Evolutionary conservation across 129 eudicot genomes (phyloP).

Genomic region (Chrysanthemum makinoi): DNA sequence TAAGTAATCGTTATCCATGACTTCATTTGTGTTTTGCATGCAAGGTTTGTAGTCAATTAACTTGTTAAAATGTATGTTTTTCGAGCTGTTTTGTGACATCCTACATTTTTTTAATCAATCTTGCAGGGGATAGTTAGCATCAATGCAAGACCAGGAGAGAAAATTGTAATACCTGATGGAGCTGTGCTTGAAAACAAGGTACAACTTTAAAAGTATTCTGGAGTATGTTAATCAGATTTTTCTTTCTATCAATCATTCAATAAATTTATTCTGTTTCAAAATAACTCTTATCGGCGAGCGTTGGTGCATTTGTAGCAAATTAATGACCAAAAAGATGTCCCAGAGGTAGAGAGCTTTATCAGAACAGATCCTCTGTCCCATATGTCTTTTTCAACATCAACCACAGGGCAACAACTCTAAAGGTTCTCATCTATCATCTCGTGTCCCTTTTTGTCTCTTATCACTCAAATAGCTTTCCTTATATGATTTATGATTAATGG

Average conservation of each 20-base stretch:
- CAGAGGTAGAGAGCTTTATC: conserved; percentile 9
- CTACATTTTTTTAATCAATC: background rate
- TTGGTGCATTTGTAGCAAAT: conserved; percentile 27
- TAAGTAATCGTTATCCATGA: background rate
- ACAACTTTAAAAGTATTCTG: background rate
- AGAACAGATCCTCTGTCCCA: background rate
- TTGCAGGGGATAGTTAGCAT: conserved; percentile 60
- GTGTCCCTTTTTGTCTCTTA: background rate
- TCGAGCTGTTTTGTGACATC: background rate
- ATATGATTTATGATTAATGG: too few relatives aligned
- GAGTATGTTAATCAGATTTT: background rate
- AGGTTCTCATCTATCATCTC: conserved; percentile 8
- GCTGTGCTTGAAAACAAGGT: conserved; percentile 68
- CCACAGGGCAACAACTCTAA: conserved; percentile 1
- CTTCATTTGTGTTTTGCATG: background rate
- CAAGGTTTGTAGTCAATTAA: background rate
- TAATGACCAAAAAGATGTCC: conserved; percentile 23
- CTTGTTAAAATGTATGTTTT: background rate
- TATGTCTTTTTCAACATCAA: conserved; percentile 1
- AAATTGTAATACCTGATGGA: conserved; percentile 69
- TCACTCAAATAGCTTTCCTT: background rate
- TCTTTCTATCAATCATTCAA: background rate
- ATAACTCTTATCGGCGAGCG: background rate
- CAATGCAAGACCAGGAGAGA: conserved; percentile 46
- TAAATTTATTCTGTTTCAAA: background rate